Evolutionary conservation across 176 grass and related monocot genomes (phyloP), one percentile per base, ranked within the genome.

Genomic region (Phragmites australis): DNA sequence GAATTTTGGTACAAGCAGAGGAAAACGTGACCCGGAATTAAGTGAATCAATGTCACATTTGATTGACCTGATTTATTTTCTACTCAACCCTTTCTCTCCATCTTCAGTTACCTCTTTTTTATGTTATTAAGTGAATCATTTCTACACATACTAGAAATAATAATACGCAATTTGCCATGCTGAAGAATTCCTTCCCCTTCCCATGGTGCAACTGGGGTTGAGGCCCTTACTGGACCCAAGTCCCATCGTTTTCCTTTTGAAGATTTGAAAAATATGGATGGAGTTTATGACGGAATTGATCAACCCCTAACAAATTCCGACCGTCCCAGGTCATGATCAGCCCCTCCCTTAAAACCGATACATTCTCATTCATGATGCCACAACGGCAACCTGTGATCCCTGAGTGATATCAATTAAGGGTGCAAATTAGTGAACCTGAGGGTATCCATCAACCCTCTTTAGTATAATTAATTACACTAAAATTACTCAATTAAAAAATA

Each of bases 221-320:
- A 44, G 49, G 60, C 31, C 48, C n/a, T 41, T 40, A 51, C 41
- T 51, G 27, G 66, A 58, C 79, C 55, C 16, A 4, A 63, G 45
- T 42, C 18, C 25, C 8, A 79, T 72, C 67, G 18, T 65, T 73
- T 55, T 79, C 26, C 39, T 34, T 52, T 52, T 54, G 76, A 67
- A 34, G 37, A 72, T 52, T 52, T 54, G 76, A 67, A 34, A 26
- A 72, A 79, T 79, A 79, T 86, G 76, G 72, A 56, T 47, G 17
- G 48, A 44, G 46, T 82, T 77, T 39, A 82, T 82, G 72, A 25
- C 16, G 42, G 44, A 77, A 70, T 82, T 45, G 51, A 82, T 77
- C 85, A 87, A 82, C 79, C 26, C 37, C 79, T 72, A 82, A 82
- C 85, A 54, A 87, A 86, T 79, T 63, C 72, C 14, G 72, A 68